Evolutionary conservation across 2,329 filamentous ascomycete species (phyloP).

Genomic region (Aureobasidium pullulans): DNA sequence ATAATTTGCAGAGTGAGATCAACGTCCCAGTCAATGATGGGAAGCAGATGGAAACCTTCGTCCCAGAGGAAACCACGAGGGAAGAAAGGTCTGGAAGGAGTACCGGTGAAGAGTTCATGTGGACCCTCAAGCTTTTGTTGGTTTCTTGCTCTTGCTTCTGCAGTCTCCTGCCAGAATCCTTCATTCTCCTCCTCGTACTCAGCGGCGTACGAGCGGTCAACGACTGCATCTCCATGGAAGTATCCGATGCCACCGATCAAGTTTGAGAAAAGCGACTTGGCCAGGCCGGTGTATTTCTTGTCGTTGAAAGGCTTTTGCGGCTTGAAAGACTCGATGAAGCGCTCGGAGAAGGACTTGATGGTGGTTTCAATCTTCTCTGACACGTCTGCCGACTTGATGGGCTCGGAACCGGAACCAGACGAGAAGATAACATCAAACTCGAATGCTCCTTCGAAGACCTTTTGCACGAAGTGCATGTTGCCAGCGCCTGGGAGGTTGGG

Average conservation of each 20-base stretch:
- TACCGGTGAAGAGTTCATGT: conserved; percentile 80
- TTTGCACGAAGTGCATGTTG: conserved; percentile 84
- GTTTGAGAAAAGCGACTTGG: conserved; percentile 88
- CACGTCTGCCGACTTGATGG: conserved; percentile 48
- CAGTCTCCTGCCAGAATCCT: conserved; percentile 90
- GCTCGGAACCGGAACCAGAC: conserved; percentile 52
- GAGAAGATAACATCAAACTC: conserved; percentile 90
- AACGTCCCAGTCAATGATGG: conserved; percentile 88
- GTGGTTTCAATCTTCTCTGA: conserved; percentile 61
- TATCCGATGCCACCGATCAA: conserved; percentile 90
- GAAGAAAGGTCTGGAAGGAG: conserved; percentile 93
- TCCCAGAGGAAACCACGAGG: conserved; percentile 96
- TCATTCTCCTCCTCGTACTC: conserved; percentile 95
- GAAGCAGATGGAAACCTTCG: conserved; percentile 90
- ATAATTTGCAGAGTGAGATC: conserved; percentile 82
- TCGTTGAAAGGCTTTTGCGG: conserved; percentile 66
- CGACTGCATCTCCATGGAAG: conserved; percentile 81
- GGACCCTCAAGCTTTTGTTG: conserved; percentile 69
- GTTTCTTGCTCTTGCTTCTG: conserved; percentile 64
- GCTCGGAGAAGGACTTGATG: conserved; percentile 62
- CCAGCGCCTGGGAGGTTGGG: conserved; percentile 60
- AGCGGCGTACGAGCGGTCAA: conserved; percentile 83
- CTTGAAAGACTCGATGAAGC: conserved; percentile 65
- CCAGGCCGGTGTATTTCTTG: conserved; percentile 69
- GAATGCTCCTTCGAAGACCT: conserved; percentile 82